Evolutionary conservation across 2,329 filamentous ascomycete genomes (phyloP), one percentile per base, ranked within the genome.

Genomic region (Penicillium oxalicum): DNA sequence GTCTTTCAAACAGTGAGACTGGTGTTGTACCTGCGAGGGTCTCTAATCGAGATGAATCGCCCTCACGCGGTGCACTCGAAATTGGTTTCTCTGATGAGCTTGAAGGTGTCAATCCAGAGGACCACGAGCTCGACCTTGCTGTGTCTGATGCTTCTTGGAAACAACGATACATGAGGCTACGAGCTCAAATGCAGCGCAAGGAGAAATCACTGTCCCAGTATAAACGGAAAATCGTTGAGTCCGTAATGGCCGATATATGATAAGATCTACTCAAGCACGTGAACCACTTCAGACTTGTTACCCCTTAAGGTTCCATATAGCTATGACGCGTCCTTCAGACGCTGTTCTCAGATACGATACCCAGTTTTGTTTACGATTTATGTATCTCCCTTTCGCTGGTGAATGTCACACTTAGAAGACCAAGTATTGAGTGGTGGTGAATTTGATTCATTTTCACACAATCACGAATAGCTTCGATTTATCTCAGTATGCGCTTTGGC

Each of bases 241-340:
- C 67, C 12, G 70, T 72, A n/a, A 72, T 72, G 69, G 64, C 65
- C 35, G 67, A 70, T 47, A 63, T 70, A 32, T 70, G 51, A 57
- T 13, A 9, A 12, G 29, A 32, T 32, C 11, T 32, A 4, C 7
- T 2, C 36, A 9, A 38, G n/a, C 40, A 40, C 28, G 26, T 25
- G 45, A 40, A 44, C 36, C 35, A 40, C 39, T 28, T 41, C 26
- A 42, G 9, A 25, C n/a, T 40, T 51, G 29, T 26, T 25, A 41
- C n/a, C 26, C 4, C 47, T 32, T 32, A 11, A 18, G 18, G 18
- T 18, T 18, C 18, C 2, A 18, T 18, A 18, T 18, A 18, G 18
- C 2, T 18, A 18, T 18, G 2, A 18, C 18, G 18, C 18, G 18
- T 18, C 18, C 18, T 18, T 18, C 18, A 18, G 18, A 18, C 18